Evolutionary conservation across 352 stramenopile species (phyloP), one percentile per base, ranked within the genome.

Genomic region (Phytopythium cucurbitacearum): DNA sequence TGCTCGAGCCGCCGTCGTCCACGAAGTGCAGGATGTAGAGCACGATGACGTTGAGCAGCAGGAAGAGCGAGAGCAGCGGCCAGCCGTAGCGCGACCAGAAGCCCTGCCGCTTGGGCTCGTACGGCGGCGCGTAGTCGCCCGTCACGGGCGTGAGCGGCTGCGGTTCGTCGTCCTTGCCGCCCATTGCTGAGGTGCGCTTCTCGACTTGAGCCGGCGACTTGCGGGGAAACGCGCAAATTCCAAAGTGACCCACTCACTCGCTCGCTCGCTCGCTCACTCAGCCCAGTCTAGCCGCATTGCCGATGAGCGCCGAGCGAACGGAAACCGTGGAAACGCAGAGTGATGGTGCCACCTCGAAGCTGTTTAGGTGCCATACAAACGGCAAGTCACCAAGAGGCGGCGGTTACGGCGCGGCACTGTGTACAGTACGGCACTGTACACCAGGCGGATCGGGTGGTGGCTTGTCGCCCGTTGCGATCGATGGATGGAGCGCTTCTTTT

Each of bases 1-100:
- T 56, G 28, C 47, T 54, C 39, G 56, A 70, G 51, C 53, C 59
- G 47, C 64, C 72, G 53, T 76, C 76, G 69, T 89, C 76, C 15
- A 67, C 78, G 62, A 92, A 92, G 70, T 92, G 81, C 40, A 92
- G 58, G 39, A 89, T 64, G 75, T 92, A 92, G 34, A 92, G 68
- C 39, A 87, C 81, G 53, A 92, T 84, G 72, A 91, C 68, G 69
- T 91, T 91, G 73, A 86, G 54, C 38, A 88, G 62, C 34, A 91
- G 59, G 63, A 91, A 89, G 59, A 67, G 43, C 37, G 48, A 69
- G 50, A 84, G 50, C 53, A 60, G 50, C 11, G 69, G 56, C 49
- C 69, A 68, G 36, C 73, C 44, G 35, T 60, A 47, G 47, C 67
- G 75, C 58, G 71, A 60, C 15, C 69, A 70, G 50, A 69, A 72